Percentiles rank a stretch among this genome's conserved stretches.
These are phyloP conservation scores for Cryomyces minteri DNA, from an alignment of 495 filamentous ascomycete genomes.

Conservation along the genomic window DNA sequence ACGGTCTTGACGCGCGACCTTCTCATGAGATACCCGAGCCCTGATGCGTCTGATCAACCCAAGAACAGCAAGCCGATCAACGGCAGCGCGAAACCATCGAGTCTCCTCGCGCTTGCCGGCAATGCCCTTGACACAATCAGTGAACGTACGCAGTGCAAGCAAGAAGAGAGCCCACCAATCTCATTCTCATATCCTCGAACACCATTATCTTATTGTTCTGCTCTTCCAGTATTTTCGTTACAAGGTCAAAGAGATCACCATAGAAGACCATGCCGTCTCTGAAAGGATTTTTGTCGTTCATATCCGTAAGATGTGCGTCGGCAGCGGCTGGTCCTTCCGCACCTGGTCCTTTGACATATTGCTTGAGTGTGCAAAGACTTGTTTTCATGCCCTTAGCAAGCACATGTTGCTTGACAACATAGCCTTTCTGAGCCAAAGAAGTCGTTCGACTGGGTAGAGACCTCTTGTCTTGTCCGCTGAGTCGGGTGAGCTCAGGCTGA, in stretches of 20 bases:
- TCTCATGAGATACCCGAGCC: too few species aligned
- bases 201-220: conserved; percentile 19
- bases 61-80: too few species aligned
- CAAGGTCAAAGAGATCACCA: conserved; percentile 29
- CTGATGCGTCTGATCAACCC: too few species aligned
- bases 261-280: conserved; percentile 15
- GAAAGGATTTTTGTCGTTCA: conserved; percentile 2
- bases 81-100: too few species aligned
- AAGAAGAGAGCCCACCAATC: conserved; percentile 23
- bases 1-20: too few species aligned
- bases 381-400: conserved; percentile 46
- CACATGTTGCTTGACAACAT: conserved; percentile 64
- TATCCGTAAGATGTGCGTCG: conserved; percentile 2
- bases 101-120: too few species aligned
- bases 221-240: conserved; percentile 20
- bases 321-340: conserved; percentile 1
- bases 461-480: conserved; percentile 75
- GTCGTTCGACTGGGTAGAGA: conserved; percentile 74
- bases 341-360: conserved; percentile 29
- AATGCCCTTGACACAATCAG: too few species aligned
- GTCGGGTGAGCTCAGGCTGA: conserved; percentile 55
- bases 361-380: conserved; percentile 43
- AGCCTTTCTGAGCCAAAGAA: conserved; percentile 52
- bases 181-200: conserved; percentile 41
- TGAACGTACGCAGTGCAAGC: too few species aligned